A percentile compares a stretch with the other conserved stretches of the same genome.
Conservation (phyloP, 345 rosid genomes). For the Laguncularia racemosa region DNA sequence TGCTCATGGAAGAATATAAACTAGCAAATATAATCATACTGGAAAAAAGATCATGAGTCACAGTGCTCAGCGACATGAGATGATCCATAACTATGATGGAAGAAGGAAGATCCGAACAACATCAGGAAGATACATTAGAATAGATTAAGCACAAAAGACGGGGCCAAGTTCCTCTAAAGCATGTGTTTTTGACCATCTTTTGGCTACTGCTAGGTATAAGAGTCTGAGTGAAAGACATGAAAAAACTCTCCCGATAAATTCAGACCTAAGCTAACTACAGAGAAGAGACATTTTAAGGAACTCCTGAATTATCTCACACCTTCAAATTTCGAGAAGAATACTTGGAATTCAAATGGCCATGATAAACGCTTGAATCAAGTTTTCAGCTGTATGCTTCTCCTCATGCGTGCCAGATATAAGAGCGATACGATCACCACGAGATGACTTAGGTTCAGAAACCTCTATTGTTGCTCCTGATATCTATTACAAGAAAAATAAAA, state of each 20-base stretch:
- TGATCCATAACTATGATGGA: too few relatives aligned
- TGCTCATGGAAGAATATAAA: too few relatives aligned
- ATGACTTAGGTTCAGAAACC: conserved; percentile 72
- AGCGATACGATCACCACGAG: conserved; percentile 80
- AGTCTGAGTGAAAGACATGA: too few relatives aligned
- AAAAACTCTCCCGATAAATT: too few relatives aligned
- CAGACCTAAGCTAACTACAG: conserved; percentile 12
- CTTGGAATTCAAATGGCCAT: conserved; percentile 58
- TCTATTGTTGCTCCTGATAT: conserved; percentile 97
- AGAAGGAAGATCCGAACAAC: conserved; percentile 23
- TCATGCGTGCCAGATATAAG: conserved; percentile 81
- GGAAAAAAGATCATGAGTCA: too few relatives aligned
- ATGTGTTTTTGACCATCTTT: too few relatives aligned
- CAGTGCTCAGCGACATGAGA: too few relatives aligned
- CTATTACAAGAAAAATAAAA: conserved; percentile 36
- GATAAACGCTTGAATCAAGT: conserved; percentile 94
- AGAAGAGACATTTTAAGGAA: conserved; percentile 20
- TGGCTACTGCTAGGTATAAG: too few relatives aligned
- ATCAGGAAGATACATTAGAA: too few relatives aligned
- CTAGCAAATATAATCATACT: too few relatives aligned
- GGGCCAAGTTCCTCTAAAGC: too few relatives aligned
- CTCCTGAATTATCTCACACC: conserved; percentile 33
- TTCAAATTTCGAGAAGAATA: conserved; percentile 17
- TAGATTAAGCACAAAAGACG: too few relatives aligned
- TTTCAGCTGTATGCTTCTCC: conserved; percentile 88